Percentiles rank a stretch among this genome's conserved stretches.
Conservation (phyloP, 805 yeast species). For the Metschnikowia matae region DNA sequence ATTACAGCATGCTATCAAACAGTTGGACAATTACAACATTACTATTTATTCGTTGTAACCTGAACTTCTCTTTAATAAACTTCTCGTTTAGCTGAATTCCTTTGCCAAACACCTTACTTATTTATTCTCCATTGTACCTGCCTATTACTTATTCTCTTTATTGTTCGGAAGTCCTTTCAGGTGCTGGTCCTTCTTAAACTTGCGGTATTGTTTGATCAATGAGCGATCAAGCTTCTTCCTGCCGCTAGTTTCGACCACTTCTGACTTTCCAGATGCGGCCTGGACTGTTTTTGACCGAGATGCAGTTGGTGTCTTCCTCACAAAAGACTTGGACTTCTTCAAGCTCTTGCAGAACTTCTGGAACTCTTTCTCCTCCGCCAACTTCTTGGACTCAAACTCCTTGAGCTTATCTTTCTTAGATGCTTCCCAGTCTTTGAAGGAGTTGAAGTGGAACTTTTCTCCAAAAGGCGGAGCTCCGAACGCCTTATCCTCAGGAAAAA, state of each 20-base stretch:
- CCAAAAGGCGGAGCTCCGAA: conserved; percentile 38
- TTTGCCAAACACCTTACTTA: not conserved
- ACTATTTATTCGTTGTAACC: not conserved
- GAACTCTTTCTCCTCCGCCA: conserved; percentile 19
- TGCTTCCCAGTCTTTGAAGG: conserved; percentile 37
- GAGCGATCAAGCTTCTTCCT: conserved; percentile 34
- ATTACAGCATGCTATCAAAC: not conserved
- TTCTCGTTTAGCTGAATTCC: no score
- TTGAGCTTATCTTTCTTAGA: conserved; percentile 21
- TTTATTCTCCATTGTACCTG: not conserved
- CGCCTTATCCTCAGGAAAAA: conserved; percentile 31
- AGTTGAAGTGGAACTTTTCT: conserved; percentile 18
- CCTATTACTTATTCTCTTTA: conserved; percentile 11
- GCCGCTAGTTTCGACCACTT: conserved; percentile 18
- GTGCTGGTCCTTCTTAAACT: conserved; percentile 14
- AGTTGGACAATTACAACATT: not conserved
- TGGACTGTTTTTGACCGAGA: not conserved
- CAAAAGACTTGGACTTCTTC: conserved; percentile 24
- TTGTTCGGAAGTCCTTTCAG: conserved; percentile 7
- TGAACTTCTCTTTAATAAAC: no score
- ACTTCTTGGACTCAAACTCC: conserved; percentile 14
- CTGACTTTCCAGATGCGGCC: not conserved
- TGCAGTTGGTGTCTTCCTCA: conserved; percentile 14
- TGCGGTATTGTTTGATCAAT: conserved; percentile 28
- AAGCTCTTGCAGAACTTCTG: conserved; percentile 22